These are phyloP conservation scores for Sporisorium iseilematis-ciliati DNA, from an alignment of 1,284 basidiomycete species.

Conservation along the genomic window DNA sequence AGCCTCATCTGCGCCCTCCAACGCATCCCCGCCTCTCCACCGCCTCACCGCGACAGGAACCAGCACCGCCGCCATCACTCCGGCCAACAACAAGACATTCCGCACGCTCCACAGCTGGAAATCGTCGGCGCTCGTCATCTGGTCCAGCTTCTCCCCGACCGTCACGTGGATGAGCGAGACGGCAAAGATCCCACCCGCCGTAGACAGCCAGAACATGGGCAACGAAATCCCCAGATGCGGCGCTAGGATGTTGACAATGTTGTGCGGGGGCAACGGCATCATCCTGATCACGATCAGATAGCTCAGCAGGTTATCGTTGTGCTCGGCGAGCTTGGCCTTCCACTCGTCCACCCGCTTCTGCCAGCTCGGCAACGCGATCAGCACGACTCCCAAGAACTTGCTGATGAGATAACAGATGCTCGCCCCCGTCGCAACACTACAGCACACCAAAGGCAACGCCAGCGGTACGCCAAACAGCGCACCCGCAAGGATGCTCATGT, in stretches of 20 bases:
- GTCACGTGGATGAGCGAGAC: conserved; percentile 94
- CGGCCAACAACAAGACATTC: conserved; percentile 84
- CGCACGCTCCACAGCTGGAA: conserved; percentile 90
- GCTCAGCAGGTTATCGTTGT: conserved; percentile 83
- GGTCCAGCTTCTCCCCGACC: conserved; percentile 87
- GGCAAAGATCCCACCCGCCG: conserved; percentile 90
- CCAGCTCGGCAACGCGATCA: conserved; percentile 76
- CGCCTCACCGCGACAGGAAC: conserved; percentile 77
- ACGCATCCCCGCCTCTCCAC: conserved; percentile 24
- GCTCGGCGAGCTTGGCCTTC: conserved; percentile 79
- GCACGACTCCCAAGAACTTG: conserved; percentile 78
- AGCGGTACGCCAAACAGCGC: conserved; percentile 93
- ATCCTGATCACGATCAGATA: conserved; percentile 87
- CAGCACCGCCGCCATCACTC: conserved; percentile 87
- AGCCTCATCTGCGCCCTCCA: conserved; percentile 3
- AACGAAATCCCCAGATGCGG: conserved; percentile 92
- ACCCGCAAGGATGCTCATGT: conserved; percentile 93
- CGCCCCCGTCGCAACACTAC: conserved; percentile 90
- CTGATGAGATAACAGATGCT: conserved; percentile 93
- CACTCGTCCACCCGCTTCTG: conserved; percentile 82
- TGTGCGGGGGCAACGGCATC: conserved; percentile 88
- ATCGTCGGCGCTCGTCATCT: conserved; percentile 92
- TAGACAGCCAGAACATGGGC: conserved; percentile 87
- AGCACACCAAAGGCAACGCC: conserved; percentile 89
- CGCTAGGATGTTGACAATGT: conserved; percentile 83